Conservation (phyloP, 805 yeast genomes). For the Isabelozyma heimii region DNA sequence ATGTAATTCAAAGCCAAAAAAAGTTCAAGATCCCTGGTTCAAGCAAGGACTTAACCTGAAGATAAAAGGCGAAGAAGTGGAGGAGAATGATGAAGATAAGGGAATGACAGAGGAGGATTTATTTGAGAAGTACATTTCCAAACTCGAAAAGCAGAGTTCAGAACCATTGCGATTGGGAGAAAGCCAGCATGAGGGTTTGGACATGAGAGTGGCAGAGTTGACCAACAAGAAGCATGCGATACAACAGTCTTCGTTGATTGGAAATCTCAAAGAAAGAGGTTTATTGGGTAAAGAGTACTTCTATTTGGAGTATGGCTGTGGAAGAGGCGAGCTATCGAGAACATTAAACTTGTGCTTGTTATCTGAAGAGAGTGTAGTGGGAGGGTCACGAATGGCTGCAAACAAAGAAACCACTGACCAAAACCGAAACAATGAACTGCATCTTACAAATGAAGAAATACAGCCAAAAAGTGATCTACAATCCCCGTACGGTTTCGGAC, state of each 20-base stretch:
- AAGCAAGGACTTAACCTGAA: slow-evolving; percentile 43
- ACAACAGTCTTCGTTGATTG: slow-evolving; percentile 80
- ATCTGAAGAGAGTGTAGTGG: slow-evolving; percentile 11
- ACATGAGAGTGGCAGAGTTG: slow-evolving; percentile 44
- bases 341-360: slow-evolving; percentile 46
- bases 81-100: slow-evolving; percentile 7
- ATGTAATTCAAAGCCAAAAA: slow-evolving; percentile 51
- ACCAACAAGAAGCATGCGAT: slow-evolving; percentile 69
- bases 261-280: slow-evolving; percentile 48
- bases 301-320: slow-evolving; percentile 85
- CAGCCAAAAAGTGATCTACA: too few relatives aligned
- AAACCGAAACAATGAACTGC: too few relatives aligned
- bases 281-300: slow-evolving; percentile 35
- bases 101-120: slow-evolving; percentile 13
- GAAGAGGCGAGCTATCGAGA: slow-evolving; percentile 79
- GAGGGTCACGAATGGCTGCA: background rate
- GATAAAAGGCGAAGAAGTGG: slow-evolving; percentile 3
- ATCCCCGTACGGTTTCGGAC: slow-evolving; percentile 42
- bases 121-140: slow-evolving; percentile 14
- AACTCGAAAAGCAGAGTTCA: slow-evolving; percentile 9
- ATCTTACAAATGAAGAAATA: too few relatives aligned
- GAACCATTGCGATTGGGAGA: slow-evolving; percentile 14
- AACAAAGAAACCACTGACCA: background rate
- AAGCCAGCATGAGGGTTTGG: slow-evolving; percentile 27
- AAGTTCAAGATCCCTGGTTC: slow-evolving; percentile 49